Evolutionary conservation across 371 early-diverging fungal genomes (phyloP).

Genomic region (Rhizopus arrhizus): DNA sequence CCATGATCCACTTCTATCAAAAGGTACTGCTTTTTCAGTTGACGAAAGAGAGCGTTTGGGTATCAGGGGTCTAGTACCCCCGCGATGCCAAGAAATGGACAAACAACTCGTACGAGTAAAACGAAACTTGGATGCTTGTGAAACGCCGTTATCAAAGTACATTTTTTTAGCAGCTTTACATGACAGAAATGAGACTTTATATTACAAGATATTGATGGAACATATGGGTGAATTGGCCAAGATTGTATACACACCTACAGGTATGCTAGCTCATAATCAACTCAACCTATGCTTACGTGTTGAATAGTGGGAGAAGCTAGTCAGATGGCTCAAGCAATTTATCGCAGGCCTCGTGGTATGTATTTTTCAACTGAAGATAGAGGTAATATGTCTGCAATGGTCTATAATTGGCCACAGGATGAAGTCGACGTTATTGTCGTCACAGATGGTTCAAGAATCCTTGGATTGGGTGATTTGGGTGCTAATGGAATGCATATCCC

Average conservation of each 20-base stretch:
- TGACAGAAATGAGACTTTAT: conserved; percentile 70
- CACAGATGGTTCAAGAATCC: conserved; percentile 67
- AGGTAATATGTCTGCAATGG: conserved; percentile 62
- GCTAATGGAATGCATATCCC: conserved; percentile 70
- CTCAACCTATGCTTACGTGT: background rate
- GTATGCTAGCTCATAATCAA: conserved; percentile 19
- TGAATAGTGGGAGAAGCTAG: conserved; percentile 49
- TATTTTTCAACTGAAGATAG: conserved; percentile 62
- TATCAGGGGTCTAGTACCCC: conserved; percentile 68
- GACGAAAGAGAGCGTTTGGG: conserved; percentile 65
- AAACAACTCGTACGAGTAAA: conserved; percentile 63
- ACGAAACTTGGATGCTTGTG: conserved; percentile 60
- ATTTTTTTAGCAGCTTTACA: conserved; percentile 53
- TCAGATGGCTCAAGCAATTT: conserved; percentile 59
- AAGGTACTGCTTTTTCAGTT: conserved; percentile 66
- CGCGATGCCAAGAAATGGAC: conserved; percentile 68
- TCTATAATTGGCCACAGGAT: conserved; percentile 61
- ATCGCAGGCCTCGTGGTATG: conserved; percentile 66
- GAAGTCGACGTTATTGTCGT: conserved; percentile 68
- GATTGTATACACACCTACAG: conserved; percentile 53
- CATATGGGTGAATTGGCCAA: conserved; percentile 56
- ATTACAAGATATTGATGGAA: conserved; percentile 65
- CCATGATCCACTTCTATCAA: conserved; percentile 60
- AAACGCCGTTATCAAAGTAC: conserved; percentile 59
- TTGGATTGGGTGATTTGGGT: conserved; percentile 69